Conservation (phyloP, 1,284 basidiomycete species). For the Vanrija sp. region DNA sequence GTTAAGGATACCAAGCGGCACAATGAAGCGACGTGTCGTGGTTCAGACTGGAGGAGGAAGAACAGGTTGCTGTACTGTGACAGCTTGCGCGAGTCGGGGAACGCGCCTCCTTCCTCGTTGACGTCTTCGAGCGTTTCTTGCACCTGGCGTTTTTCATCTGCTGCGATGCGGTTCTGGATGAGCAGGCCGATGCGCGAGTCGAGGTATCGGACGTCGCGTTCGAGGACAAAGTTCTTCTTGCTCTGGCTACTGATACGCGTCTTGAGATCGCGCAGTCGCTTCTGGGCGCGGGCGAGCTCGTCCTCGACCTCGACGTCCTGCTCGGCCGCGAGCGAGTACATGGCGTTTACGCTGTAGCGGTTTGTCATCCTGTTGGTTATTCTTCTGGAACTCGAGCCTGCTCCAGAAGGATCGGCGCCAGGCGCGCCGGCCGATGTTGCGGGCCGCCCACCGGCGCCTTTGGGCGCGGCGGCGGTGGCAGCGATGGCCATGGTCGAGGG, state of each 20-base stretch:
- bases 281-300: conserved; percentile 95
- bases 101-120: conserved; percentile 69
- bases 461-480: no score
- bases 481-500: neutral
- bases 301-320: conserved; percentile 99
- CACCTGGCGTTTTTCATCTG: conserved; percentile 93
- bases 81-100: conserved; percentile 87
- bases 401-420: neutral
- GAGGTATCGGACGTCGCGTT: conserved; percentile 95
- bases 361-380: conserved; percentile 83
- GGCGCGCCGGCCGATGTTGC: neutral
- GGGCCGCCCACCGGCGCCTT: no score
- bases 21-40: conserved; percentile 89
- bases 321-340: conserved; percentile 97
- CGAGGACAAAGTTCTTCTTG: conserved; percentile 99
- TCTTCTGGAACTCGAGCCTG: conserved; percentile 19
- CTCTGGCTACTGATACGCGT: conserved; percentile 96
- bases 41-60: conserved; percentile 96
- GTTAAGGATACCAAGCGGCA: conserved; percentile 94
- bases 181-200: conserved; percentile 95
- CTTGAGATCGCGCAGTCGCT: conserved; percentile 91
- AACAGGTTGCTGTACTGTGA: conserved; percentile 96
- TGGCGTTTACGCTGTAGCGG: conserved; percentile 89
- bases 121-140: conserved; percentile 92
- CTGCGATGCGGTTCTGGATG: conserved; percentile 96